A percentile compares a stretch with the other conserved stretches of the same genome.
phyloP scores from a whole-genome alignment of 257 asterid species.

The Primulina huaijiensis region DNA sequence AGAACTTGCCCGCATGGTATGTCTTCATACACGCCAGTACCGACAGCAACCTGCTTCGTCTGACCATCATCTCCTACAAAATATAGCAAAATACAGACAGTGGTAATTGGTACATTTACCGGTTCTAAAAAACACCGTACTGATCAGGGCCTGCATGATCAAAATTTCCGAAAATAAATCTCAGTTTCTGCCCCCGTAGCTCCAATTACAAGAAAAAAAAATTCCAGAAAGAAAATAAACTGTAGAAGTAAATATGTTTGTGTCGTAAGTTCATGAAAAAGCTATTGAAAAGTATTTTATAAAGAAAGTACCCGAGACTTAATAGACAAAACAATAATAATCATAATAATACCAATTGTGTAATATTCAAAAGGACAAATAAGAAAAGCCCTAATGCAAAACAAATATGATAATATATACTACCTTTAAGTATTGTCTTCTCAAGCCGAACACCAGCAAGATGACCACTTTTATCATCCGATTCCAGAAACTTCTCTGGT shows the following conservation, averaged over 20 bases:
- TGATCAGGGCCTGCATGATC: neutral
- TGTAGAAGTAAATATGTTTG: neutral
- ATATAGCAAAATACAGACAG: slow-evolving; percentile 11
- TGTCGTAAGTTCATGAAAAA: neutral
- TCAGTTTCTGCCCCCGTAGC: neutral
- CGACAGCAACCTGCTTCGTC: slow-evolving; percentile 69
- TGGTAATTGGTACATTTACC: slow-evolving; percentile 1
- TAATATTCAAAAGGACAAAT: neutral
- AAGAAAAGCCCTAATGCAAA: neutral
- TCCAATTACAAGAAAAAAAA: neutral
- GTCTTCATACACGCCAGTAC: slow-evolving; percentile 66
- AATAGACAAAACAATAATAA: too few relatives aligned
- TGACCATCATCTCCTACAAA: slow-evolving; percentile 45
- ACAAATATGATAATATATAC: neutral
- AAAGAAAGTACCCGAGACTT: too few relatives aligned
- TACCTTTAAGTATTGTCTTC: slow-evolving; percentile 73
- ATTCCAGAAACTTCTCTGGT: slow-evolving; percentile 72
- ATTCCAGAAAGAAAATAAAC: slow-evolving; percentile 2
- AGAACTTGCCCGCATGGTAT: slow-evolving; percentile 70
- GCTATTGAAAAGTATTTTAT: neutral
- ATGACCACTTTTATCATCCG: slow-evolving; percentile 44
- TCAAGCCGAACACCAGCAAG: slow-evolving; percentile 70
- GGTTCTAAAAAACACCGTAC: neutral
- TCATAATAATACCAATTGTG: too few relatives aligned
- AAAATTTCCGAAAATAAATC: slow-evolving; percentile 1